Evolutionary conservation across 1,284 basidiomycete species (phyloP).

Genomic region (Ustilago xerochloae): DNA sequence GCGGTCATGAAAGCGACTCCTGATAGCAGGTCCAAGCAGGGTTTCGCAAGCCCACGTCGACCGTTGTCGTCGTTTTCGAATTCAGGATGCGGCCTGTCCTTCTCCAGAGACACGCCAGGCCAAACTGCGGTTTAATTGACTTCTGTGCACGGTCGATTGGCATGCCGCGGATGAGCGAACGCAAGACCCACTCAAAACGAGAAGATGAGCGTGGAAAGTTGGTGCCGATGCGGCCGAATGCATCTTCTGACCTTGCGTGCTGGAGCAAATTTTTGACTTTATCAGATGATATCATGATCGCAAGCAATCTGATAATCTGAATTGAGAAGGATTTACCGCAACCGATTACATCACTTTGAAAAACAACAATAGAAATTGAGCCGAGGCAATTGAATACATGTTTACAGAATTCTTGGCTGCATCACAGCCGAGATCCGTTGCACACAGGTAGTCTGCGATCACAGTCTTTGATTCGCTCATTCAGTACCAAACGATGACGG

Average conservation of each 20-base stretch:
- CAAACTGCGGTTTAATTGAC: no score
- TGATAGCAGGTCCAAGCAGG: no score
- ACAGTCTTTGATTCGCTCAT: no score
- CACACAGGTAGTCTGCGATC: no score
- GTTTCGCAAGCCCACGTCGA: conserved; percentile 13
- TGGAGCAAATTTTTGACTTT: conserved; percentile 6
- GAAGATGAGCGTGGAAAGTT: background rate
- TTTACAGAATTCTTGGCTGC: conserved; percentile 16
- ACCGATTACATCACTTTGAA: background rate
- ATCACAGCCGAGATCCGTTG: background rate
- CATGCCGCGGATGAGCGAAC: no score
- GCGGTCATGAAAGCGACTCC: no score
- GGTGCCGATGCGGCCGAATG: no score
- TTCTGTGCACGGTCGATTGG: no score
- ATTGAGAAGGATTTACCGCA: background rate
- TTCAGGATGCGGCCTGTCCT: no score
- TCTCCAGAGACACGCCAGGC: no score
- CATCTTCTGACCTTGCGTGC: background rate
- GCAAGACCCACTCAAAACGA: no score
- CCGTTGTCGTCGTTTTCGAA: no score
- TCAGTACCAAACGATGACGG: background rate
- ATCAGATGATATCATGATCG: conserved; percentile 10
- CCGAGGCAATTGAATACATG: background rate
- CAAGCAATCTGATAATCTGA: conserved; percentile 11
- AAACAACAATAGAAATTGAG: background rate